A percentile compares a stretch with the other conserved stretches of the same genome.
Evolutionary conservation across 345 rosid genomes (phyloP).

Genomic region (Clausena lansium): DNA sequence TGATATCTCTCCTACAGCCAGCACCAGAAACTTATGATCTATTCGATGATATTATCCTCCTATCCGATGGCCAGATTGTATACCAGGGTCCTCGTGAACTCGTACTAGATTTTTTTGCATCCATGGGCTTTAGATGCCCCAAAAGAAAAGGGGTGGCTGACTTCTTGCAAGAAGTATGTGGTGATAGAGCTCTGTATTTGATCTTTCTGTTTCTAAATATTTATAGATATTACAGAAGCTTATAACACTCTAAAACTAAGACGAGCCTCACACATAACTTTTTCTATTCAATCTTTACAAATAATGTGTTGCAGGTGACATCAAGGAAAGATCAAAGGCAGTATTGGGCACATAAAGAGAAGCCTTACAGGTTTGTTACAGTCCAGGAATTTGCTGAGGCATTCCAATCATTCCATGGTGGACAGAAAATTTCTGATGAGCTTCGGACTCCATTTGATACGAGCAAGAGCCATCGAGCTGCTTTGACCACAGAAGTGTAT

Average conservation of each 20-base stretch:
- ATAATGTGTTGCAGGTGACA: slow-evolving; percentile 44
- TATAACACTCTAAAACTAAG: neutral
- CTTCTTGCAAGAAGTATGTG: slow-evolving; percentile 74
- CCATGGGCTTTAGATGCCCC: slow-evolving; percentile 73
- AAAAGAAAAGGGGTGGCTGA: slow-evolving; percentile 75
- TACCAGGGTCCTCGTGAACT: slow-evolving; percentile 71
- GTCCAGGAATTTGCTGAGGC: slow-evolving; percentile 56
- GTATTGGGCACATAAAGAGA: slow-evolving; percentile 51
- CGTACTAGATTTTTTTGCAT: slow-evolving; percentile 52
- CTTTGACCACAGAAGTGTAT: slow-evolving; percentile 42
- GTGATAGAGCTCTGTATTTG: neutral
- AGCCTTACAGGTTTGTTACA: slow-evolving; percentile 49
- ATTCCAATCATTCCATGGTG: slow-evolving; percentile 39
- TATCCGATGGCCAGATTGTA: slow-evolving; percentile 62
- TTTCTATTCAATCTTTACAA: neutral
- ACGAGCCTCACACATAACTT: neutral
- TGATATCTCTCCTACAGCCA: slow-evolving; percentile 81
- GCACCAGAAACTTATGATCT: slow-evolving; percentile 77
- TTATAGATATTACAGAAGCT: neutral
- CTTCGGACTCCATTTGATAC: slow-evolving; percentile 49
- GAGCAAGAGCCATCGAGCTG: slow-evolving; percentile 54
- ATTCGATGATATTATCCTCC: slow-evolving; percentile 68
- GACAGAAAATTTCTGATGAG: slow-evolving; percentile 36
- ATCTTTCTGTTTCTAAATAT: neutral
- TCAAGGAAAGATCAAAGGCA: slow-evolving; percentile 73